Base-by-base conservation (phyloP, 2,329 filamentous ascomycete genomes). In the Exophiala oligosperma region DNA sequence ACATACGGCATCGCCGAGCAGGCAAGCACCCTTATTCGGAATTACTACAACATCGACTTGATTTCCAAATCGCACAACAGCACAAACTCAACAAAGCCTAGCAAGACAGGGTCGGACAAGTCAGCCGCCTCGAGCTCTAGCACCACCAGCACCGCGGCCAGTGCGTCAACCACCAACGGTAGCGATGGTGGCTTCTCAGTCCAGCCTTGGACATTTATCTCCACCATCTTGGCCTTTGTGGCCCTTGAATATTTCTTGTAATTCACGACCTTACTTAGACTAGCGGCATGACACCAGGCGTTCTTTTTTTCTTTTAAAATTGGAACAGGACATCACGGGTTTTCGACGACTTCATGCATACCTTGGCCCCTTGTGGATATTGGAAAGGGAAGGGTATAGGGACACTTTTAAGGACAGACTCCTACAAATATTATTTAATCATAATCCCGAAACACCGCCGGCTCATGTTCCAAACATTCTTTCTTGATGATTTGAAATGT, bases 1-100 rank as follows among this genome's bases (percentile, higher is more conserved):
- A 73, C 71, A 11, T 73, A 72, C 37, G 71, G 70, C 0, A 32
- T 73, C 9, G 70, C 71, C 2, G 71, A 73, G 50, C 66, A 65
- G 53, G 70, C 70, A 5, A 67, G 65, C 46, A 60, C 52, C 12
- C 66, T 71, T 21, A 70, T 71, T 58, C 66, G 67, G 12, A 59
- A 55, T 4, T 68, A 60, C 41, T 66, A 68, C 55, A 66, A 67
- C 46, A 37, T 48, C 46, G 46, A 29, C 24, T 17, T 11, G n/a
- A 28, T 29, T 28, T 3, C 46, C 26, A 48, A 48, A 17, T 24
- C 47, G 47, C 37, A 24, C 43, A 35, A 53, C 32, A 38, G 9
- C 46, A 48, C 46, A 12, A 48, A 8, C 46, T 28, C 46, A n/a
- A 29, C 8, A n/a, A 32, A 48, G 4, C 24, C 24, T n/a, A 48